Percentiles rank a stretch among this genome's conserved stretches.
These are phyloP conservation scores for Prunus campanulata DNA, from an alignment of 306 rosid species.

Conservation along the genomic window DNA sequence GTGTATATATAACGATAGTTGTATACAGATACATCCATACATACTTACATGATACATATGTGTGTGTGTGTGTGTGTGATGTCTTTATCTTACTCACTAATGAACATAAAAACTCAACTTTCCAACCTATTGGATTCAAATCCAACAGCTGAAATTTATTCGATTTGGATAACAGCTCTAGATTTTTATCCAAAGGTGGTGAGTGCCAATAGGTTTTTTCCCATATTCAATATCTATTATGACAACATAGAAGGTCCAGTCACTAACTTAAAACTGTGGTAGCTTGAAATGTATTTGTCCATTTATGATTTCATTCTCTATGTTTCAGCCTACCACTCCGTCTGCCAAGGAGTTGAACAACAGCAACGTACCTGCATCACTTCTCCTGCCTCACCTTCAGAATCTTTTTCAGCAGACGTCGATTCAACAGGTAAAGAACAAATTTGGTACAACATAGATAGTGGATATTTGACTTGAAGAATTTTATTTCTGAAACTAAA, in stretches of 20 bases:
- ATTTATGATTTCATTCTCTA: constrained; percentile 11
- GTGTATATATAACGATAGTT: no score
- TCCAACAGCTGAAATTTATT: not conserved
- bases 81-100: not conserved
- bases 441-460: constrained; percentile 13
- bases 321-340: constrained; percentile 55
- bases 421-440: constrained; percentile 79
- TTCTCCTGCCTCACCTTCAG: constrained; percentile 83
- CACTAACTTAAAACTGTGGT: not conserved
- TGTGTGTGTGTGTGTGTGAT: no score
- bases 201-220: not conserved
- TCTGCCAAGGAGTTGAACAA: constrained; percentile 60
- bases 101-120: not conserved
- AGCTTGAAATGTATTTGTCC: not conserved
- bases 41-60: no score
- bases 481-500: constrained; percentile 9
- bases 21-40: no score
- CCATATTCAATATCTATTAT: not conserved
- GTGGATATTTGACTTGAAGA: constrained; percentile 6
- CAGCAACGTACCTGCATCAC: constrained; percentile 54
- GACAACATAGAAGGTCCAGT: not conserved
- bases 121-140: not conserved
- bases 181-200: not conserved
- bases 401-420: constrained; percentile 89
- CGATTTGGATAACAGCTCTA: not conserved